Percentiles rank a stretch among this genome's conserved stretches.
Evolutionary conservation across 139 green algal genomes (phyloP).

Genomic region (Diplosphaera chodatii): DNA sequence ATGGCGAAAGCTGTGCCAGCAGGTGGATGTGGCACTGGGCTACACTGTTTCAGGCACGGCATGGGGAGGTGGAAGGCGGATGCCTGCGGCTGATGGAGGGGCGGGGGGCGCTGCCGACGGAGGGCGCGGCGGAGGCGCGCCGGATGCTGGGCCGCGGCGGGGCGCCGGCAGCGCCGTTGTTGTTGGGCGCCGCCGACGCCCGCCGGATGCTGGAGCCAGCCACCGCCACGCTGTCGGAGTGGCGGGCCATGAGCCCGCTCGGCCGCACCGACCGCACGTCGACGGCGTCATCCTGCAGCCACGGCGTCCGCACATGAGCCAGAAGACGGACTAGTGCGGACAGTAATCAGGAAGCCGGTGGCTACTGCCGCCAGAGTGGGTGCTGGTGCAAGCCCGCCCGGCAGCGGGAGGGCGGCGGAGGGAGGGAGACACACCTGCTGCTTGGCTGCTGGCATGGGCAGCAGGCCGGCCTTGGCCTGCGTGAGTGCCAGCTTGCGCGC

Average conservation of each 20-base stretch:
- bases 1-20: no score
- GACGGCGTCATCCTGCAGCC: background rate
- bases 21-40: no score
- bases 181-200: background rate
- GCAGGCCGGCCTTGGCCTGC: background rate
- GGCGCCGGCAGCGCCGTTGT: no score
- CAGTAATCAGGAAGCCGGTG: no score
- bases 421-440: no score
- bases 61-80: no score
- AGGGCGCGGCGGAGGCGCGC: background rate
- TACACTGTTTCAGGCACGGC: no score
- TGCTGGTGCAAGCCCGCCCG: no score
- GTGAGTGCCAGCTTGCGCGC: background rate
- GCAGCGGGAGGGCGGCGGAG: no score
- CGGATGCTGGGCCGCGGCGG: background rate
- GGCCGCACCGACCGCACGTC: background rate
- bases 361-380: no score
- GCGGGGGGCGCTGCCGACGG: background rate
- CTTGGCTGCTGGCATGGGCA: background rate
- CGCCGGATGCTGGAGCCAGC: background rate
- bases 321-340: no score
- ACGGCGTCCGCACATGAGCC: no score
- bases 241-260: background rate
- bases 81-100: background rate
- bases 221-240: background rate